phyloP scores from a whole-genome alignment of 768 basidiomycete genomes.

The Agrocybe chaxingu region DNA sequence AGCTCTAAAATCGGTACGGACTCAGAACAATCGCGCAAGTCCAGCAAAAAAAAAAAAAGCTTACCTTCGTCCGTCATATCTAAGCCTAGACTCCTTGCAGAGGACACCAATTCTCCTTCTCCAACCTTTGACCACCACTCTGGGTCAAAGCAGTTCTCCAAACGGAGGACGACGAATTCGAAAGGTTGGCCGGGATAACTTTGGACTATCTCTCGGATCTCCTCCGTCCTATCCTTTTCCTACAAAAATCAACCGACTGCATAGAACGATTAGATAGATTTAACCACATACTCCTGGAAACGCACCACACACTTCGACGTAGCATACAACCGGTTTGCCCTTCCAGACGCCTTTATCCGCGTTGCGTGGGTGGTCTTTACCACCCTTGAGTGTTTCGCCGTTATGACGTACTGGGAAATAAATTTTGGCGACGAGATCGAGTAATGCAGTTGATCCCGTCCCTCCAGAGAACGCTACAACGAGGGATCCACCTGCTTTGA shows the following conservation, averaged over 20 bases:
- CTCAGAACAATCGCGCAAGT: conserved; percentile 1
- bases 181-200: conserved; percentile 35
- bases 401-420: conserved; percentile 42
- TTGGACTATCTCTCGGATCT: conserved; percentile 42
- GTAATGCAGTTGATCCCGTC: conserved; percentile 66
- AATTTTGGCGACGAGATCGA: conserved; percentile 61
- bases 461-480: conserved; percentile 78
- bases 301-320: conserved; percentile 65
- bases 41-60: conserved; percentile 3
- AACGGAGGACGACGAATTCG: conserved; percentile 57
- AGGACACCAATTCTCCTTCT: conserved; percentile 18
- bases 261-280: conserved; percentile 3
- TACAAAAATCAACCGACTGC: conserved; percentile 17
- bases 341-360: conserved; percentile 50
- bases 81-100: conserved; percentile 29
- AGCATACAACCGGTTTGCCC: conserved; percentile 54
- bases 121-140: conserved; percentile 61
- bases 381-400: conserved; percentile 34
- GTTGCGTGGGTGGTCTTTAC: conserved; percentile 65
- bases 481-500: conserved; percentile 68
- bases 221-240: conserved; percentile 54
- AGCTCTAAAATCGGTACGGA: conserved; percentile 23
- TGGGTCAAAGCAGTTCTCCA: conserved; percentile 74
- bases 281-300: conserved; percentile 53
- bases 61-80: conserved; percentile 55